Evolutionary conservation across 2,329 filamentous ascomycete genomes (phyloP).

Genomic region (Cladophialophora carrionii): DNA sequence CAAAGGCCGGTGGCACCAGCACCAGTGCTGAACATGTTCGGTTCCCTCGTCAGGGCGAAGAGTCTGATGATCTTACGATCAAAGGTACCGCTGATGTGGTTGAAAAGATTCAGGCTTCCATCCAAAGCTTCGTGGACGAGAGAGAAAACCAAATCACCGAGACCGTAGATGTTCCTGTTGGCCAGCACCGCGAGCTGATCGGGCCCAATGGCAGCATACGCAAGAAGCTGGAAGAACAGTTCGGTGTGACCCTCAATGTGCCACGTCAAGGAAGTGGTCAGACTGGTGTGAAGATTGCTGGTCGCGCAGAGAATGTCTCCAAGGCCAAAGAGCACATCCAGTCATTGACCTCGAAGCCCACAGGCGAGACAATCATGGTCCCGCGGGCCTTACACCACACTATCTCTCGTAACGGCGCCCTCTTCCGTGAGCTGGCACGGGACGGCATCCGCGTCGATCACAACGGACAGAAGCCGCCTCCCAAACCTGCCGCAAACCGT

Average conservation of each 20-base stretch:
- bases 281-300: slow-evolving; percentile 83
- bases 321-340: slow-evolving; percentile 85
- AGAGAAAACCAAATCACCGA: slow-evolving; percentile 81
- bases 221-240: slow-evolving; percentile 80
- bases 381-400: slow-evolving; percentile 81
- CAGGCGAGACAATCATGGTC: slow-evolving; percentile 83
- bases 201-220: slow-evolving; percentile 88
- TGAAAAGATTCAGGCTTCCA: slow-evolving; percentile 81
- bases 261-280: slow-evolving; percentile 84
- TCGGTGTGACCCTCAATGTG: slow-evolving; percentile 85
- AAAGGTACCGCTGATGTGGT: slow-evolving; percentile 84
- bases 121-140: slow-evolving; percentile 79
- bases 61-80: slow-evolving; percentile 81
- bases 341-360: slow-evolving; percentile 77
- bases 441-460: slow-evolving; percentile 93
- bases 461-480: slow-evolving; percentile 74
- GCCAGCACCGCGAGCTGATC: slow-evolving; percentile 89
- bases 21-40: slow-evolving; percentile 88
- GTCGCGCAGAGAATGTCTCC: slow-evolving; percentile 75
- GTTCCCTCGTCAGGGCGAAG: slow-evolving; percentile 86
- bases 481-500: slow-evolving; percentile 62
- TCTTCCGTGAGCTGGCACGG: slow-evolving; percentile 87
- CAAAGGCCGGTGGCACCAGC: slow-evolving; percentile 84
- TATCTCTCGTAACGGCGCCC: slow-evolving; percentile 84
- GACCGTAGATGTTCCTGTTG: slow-evolving; percentile 77